Conservation (phyloP, 306 rosid genomes). For the Quercus gilva region DNA sequence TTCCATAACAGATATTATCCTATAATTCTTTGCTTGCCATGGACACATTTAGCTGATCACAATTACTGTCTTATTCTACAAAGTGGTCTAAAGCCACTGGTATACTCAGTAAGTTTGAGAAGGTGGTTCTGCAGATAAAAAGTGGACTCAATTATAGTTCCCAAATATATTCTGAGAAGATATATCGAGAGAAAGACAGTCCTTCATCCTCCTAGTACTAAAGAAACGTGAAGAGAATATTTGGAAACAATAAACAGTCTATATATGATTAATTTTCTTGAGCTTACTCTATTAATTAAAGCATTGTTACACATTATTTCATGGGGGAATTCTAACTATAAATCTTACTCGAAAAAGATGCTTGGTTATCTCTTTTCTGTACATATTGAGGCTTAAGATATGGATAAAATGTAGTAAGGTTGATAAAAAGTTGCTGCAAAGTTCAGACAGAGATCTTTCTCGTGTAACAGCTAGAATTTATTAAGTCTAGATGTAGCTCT, state of each 20-base stretch:
- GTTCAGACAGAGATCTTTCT: neutral
- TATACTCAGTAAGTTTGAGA: neutral
- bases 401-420: neutral
- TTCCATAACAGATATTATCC: too few relatives aligned
- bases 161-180: neutral
- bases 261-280: neutral
- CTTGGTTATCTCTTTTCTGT: neutral
- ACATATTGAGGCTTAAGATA: neutral
- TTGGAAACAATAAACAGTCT: neutral
- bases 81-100: neutral
- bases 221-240: neutral
- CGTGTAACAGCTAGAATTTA: neutral
- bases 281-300: neutral
- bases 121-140: neutral
- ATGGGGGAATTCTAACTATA: neutral
- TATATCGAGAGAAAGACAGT: neutral
- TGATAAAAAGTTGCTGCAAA: neutral
- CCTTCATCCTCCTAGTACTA: neutral
- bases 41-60: neutral
- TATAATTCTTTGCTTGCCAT: too few relatives aligned
- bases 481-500: neutral
- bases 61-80: neutral
- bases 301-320: neutral
- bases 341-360: neutral
- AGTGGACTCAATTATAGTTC: neutral